These are phyloP conservation scores for Spizellomyces sp. DNA, from an alignment of 192 early-diverging fungal species.

Conservation along the genomic window DNA sequence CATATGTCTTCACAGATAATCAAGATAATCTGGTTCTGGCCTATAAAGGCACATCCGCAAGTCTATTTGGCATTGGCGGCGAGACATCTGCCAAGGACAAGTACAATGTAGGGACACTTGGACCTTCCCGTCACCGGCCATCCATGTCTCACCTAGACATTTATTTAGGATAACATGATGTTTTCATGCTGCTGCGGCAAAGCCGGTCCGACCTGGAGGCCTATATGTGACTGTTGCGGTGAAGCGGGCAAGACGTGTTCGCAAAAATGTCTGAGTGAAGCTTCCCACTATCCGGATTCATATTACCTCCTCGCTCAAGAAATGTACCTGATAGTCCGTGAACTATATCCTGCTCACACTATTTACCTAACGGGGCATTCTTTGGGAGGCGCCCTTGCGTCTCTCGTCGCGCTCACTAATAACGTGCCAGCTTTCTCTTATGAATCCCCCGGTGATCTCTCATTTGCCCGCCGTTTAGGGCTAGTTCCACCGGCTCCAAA, in stretches of 20 bases:
- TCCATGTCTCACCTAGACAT: neutral
- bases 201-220: slow-evolving; percentile 50
- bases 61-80: slow-evolving; percentile 39
- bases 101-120: slow-evolving; percentile 27
- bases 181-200: slow-evolving; percentile 96
- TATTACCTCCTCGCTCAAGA: slow-evolving; percentile 47
- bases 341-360: slow-evolving; percentile 60
- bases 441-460: slow-evolving; percentile 81
- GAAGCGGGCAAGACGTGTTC: slow-evolving; percentile 8
- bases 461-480: slow-evolving; percentile 79
- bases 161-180: slow-evolving; percentile 79
- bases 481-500: slow-evolving; percentile 49
- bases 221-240: slow-evolving; percentile 31
- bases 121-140: neutral
- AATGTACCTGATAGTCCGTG: slow-evolving; percentile 60
- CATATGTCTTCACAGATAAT: slow-evolving; percentile 80
- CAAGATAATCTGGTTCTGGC: slow-evolving; percentile 71
- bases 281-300: slow-evolving; percentile 33
- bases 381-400: slow-evolving; percentile 58
- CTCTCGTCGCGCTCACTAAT: slow-evolving; percentile 79
- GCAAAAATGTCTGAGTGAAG: slow-evolving; percentile 23
- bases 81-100: slow-evolving; percentile 42
- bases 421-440: slow-evolving; percentile 79
- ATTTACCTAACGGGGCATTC: slow-evolving; percentile 79
- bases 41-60: slow-evolving; percentile 73